phyloP scores from a whole-genome alignment of 257 asterid genomes.

The Rhazya stricta region DNA sequence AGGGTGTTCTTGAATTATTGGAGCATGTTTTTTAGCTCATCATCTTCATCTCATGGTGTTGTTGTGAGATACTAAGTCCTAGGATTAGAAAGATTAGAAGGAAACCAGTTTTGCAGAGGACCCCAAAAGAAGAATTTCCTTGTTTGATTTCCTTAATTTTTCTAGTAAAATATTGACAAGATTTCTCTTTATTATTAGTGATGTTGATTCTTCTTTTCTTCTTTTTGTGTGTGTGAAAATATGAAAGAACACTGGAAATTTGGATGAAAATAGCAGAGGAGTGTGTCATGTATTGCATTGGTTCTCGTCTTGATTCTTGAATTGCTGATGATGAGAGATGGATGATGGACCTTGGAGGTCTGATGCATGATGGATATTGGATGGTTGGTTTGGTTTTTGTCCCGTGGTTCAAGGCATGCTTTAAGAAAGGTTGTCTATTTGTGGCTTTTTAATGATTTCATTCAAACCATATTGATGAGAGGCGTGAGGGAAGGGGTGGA shows the following conservation, averaged over 20 bases:
- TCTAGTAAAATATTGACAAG: neutral
- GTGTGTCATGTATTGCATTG: neutral
- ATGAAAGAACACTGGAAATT: neutral
- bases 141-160: neutral
- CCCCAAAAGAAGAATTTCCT: neutral
- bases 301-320: neutral
- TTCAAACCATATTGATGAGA: slow-evolving; percentile 29
- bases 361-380: neutral
- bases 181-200: neutral
- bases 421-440: slow-evolving; percentile 32
- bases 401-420: slow-evolving; percentile 62
- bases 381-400: slow-evolving; percentile 10
- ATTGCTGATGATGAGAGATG: neutral
- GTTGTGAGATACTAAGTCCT: neutral
- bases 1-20: slow-evolving; percentile 5
- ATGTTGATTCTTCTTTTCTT: neutral
- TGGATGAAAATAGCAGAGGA: neutral
- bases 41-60: neutral
- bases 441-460: slow-evolving; percentile 31
- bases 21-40: slow-evolving; percentile 21
- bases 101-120: neutral
- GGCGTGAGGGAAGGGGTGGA: slow-evolving; percentile 18
- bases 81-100: neutral
- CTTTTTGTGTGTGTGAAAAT: neutral
- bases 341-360: neutral